These are phyloP conservation scores for Fomitopsis schrenkii DNA, from an alignment of 1,284 basidiomycete genomes.

Conservation along the genomic window DNA sequence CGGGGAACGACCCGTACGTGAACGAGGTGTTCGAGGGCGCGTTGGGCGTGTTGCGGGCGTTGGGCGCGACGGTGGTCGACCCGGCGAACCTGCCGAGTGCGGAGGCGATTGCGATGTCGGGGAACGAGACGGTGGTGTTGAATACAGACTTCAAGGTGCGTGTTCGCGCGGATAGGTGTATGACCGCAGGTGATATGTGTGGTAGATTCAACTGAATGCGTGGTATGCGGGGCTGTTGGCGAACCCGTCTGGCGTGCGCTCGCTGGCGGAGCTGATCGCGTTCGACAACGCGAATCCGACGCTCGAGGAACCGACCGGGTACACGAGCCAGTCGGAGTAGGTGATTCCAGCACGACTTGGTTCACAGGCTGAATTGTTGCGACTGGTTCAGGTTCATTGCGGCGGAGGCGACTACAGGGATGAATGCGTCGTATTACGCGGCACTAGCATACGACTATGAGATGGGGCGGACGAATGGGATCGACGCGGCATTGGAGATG, in stretches of 20 bases:
- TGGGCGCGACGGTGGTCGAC: slow-evolving; percentile 61
- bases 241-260: slow-evolving; percentile 51
- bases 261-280: slow-evolving; percentile 49
- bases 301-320: slow-evolving; percentile 47
- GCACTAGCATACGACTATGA: slow-evolving; percentile 49
- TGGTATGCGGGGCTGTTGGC: slow-evolving; percentile 40
- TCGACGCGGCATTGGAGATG: slow-evolving; percentile 49
- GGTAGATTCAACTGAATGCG: slow-evolving; percentile 45
- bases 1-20: slow-evolving; percentile 39
- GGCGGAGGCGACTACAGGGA: slow-evolving; percentile 43
- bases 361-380: not conserved
- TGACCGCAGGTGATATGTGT: not conserved
- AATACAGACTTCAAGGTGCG: slow-evolving; percentile 54
- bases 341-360: slow-evolving; percentile 2
- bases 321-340: slow-evolving; percentile 43
- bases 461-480: slow-evolving; percentile 50
- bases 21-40: slow-evolving; percentile 47
- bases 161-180: not conserved
- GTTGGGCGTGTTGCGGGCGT: slow-evolving; percentile 38
- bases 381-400: slow-evolving; percentile 37
- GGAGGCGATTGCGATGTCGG: slow-evolving; percentile 43
- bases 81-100: slow-evolving; percentile 58
- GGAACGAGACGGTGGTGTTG: slow-evolving; percentile 52
- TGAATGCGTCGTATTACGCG: slow-evolving; percentile 43
- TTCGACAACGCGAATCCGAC: slow-evolving; percentile 48